A percentile compares a stretch with the other conserved stretches of the same genome.
phyloP scores from a whole-genome alignment of 495 filamentous ascomycete species.

The Xylaria longipes region DNA sequence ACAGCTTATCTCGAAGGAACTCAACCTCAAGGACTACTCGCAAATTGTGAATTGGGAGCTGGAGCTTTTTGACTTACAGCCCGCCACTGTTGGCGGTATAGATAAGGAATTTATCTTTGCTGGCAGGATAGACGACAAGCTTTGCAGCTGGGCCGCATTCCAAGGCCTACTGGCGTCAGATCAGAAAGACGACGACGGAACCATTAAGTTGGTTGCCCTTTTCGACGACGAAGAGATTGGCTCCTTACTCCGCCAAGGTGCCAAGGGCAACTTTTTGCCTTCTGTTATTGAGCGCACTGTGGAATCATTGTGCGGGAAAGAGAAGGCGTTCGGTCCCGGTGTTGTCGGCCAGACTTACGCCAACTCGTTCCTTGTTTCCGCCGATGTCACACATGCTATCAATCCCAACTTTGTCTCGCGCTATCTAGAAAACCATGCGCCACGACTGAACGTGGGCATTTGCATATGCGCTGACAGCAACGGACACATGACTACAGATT shows the following conservation, averaged over 20 bases:
- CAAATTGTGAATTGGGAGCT: conserved; percentile 94
- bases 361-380: conserved; percentile 89
- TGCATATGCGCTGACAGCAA: conserved; percentile 86
- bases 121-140: conserved; percentile 94
- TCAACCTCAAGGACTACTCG: conserved; percentile 70
- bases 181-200: conserved; percentile 54
- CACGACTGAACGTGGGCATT: conserved; percentile 88
- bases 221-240: conserved; percentile 99
- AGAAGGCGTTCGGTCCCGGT: conserved; percentile 62
- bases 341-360: conserved; percentile 84
- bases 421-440: conserved; percentile 85
- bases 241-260: conserved; percentile 86
- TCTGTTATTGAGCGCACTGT: conserved; percentile 78
- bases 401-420: conserved; percentile 88
- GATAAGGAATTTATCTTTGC: conserved; percentile 96
- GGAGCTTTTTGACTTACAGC: conserved; percentile 93
- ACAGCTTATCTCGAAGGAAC: conserved; percentile 75
- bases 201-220: conserved; percentile 84
- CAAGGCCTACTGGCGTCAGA: conserved; percentile 78
- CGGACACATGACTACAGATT: conserved; percentile 92
- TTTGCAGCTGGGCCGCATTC: conserved; percentile 92
- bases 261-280: conserved; percentile 84
- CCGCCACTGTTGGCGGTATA: conserved; percentile 81
- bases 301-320: conserved; percentile 63
- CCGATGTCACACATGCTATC: conserved; percentile 92